Conservation (phyloP, 2,329 filamentous ascomycete genomes). For the Neobulgaria alba region DNA sequence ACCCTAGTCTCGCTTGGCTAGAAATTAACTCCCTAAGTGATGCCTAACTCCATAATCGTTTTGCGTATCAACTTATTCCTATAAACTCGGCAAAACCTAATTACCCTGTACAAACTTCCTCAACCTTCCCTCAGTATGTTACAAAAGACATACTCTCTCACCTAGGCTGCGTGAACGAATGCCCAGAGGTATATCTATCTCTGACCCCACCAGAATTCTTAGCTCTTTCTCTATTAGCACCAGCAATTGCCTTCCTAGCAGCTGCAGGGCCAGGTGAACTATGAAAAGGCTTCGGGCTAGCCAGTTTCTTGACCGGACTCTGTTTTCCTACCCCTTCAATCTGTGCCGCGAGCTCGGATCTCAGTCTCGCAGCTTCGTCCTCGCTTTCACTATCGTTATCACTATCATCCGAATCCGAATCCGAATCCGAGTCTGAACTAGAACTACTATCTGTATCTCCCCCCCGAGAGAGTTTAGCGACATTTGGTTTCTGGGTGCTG, state of each 20-base stretch:
- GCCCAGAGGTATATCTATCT: not conserved
- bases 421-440: not conserved
- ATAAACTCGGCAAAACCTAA: too few species aligned
- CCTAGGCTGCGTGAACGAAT: not conserved
- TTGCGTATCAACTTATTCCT: too few species aligned
- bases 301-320: too few species aligned
- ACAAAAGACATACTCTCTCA: too few species aligned
- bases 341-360: not conserved
- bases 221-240: not conserved
- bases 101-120: too few species aligned
- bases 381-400: not conserved
- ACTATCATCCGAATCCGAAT: not conserved
- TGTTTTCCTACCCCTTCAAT: not conserved
- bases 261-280: not conserved
- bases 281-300: too few species aligned
- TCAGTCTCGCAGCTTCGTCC: not conserved
- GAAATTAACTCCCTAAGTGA: too few species aligned
- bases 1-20: too few species aligned
- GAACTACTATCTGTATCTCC: not conserved
- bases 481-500: constrained; percentile 1
- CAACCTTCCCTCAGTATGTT: too few species aligned
- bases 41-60: too few species aligned
- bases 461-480: not conserved
- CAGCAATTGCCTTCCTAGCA: not conserved
- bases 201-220: not conserved